Percentiles rank a stretch among this genome's conserved stretches.
Evolutionary conservation across 306 rosid genomes (phyloP).

Genomic region (Trifolium dubium): DNA sequence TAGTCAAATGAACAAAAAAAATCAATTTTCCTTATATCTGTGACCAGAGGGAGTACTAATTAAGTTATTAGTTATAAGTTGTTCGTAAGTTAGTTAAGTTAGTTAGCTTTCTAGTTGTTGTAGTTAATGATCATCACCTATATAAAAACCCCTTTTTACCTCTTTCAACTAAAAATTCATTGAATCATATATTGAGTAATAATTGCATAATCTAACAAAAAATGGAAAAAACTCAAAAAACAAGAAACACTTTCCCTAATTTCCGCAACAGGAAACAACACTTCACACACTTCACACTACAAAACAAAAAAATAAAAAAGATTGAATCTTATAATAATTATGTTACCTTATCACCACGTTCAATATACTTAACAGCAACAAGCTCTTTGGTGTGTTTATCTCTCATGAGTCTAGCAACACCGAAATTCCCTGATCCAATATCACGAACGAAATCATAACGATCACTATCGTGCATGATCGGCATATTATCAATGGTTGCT

Average conservation of each 20-base stretch:
- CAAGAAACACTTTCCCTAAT: not conserved
- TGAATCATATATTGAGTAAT: not conserved
- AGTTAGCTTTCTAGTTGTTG: not conserved
- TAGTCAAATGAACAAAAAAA: too few relatives aligned
- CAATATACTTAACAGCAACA: conserved; percentile 90
- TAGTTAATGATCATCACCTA: not conserved
- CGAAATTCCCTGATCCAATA: conserved; percentile 93
- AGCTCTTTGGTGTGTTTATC: conserved; percentile 85
- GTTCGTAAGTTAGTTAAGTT: not conserved
- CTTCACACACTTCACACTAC: conserved; percentile 4
- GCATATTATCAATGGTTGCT: conserved; percentile 64
- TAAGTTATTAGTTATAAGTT: not conserved
- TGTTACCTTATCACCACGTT: conserved; percentile 88
- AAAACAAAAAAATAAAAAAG: not conserved
- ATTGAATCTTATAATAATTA: not conserved
- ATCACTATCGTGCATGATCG: conserved; percentile 93
- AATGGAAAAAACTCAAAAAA: not conserved
- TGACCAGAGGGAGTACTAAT: too few relatives aligned
- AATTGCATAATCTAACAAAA: not conserved
- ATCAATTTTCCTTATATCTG: too few relatives aligned
- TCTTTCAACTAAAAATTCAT: too few relatives aligned
- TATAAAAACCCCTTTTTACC: too few relatives aligned
- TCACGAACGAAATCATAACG: conserved; percentile 83
- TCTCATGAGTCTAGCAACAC: conserved; percentile 85
- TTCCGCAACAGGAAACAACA: conserved; percentile 20